Percentiles rank a stretch among this genome's conserved stretches.
Conservation (phyloP, 345 rosid genomes). For the Pistacia vera region DNA sequence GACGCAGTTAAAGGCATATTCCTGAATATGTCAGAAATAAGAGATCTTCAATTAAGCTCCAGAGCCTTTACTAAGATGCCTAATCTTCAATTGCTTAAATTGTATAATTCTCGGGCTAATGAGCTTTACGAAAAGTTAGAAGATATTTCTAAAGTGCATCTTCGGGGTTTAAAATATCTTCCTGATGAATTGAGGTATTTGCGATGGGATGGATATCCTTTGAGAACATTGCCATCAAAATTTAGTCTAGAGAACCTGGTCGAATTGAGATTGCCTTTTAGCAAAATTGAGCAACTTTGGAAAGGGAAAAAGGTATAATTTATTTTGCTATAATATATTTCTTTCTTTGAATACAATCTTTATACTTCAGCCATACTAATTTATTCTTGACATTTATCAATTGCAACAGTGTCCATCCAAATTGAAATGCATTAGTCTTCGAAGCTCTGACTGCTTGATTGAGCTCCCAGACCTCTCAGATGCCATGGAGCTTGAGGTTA, state of each 20-base stretch:
- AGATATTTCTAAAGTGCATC: too few species aligned
- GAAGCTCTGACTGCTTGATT: not conserved
- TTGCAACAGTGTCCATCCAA: not conserved
- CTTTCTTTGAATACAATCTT: not conserved
- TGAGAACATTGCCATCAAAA: too few species aligned
- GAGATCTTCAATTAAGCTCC: too few species aligned
- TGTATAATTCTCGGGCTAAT: too few species aligned
- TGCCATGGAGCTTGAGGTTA: not conserved
- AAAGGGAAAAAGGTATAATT: not conserved
- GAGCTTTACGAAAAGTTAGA: too few species aligned
- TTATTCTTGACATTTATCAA: not conserved
- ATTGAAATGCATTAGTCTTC: not conserved
- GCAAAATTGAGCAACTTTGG: slow-evolving; percentile 1
- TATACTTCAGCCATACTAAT: not conserved
- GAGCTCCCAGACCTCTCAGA: not conserved
- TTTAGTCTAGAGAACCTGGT: not conserved
- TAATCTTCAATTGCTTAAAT: too few species aligned
- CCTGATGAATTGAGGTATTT: too few species aligned
- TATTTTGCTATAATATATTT: not conserved
- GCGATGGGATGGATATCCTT: too few species aligned
- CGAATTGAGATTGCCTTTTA: not conserved
- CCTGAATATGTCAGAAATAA: too few species aligned
- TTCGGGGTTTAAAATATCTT: too few species aligned
- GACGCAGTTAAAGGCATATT: too few species aligned
- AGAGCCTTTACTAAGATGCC: too few species aligned